Conservation (phyloP, 257 asterid genomes). For the Rauvolfia tetraphylla region DNA sequence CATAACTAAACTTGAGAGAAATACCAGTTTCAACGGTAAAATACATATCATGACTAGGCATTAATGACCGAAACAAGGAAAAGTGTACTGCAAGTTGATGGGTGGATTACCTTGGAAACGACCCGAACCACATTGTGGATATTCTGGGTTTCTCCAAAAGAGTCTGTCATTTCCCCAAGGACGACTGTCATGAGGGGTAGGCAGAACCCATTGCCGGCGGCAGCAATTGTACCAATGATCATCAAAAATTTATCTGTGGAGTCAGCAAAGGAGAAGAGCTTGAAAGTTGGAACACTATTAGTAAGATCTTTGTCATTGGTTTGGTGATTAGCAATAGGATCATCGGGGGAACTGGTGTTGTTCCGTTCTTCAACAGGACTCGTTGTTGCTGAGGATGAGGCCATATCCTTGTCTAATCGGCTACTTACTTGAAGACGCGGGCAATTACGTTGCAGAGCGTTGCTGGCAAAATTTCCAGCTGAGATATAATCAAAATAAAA, state of each 20-base stretch:
- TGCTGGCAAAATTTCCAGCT: background rate
- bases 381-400: background rate
- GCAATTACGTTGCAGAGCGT: background rate
- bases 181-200: constrained; percentile 54
- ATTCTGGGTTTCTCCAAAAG: constrained; percentile 47
- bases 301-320: constrained; percentile 13
- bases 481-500: background rate
- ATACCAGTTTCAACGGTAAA: too few species aligned
- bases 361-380: background rate
- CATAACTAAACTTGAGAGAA: too few species aligned
- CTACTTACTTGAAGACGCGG: background rate
- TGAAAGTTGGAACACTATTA: constrained; percentile 40
- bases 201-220: constrained; percentile 47
- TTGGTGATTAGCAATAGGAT: background rate
- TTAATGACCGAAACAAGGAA: background rate
- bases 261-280: constrained; percentile 58
- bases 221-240: constrained; percentile 42
- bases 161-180: constrained; percentile 48
- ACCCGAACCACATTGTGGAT: constrained; percentile 22
- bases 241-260: constrained; percentile 38
- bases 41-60: background rate
- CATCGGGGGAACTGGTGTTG: background rate
- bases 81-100: background rate
- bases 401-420: background rate
- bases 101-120: constrained; percentile 52